These are phyloP conservation scores for Eucalyptus sp. DNA, from an alignment of 345 rosid genomes.

Conservation along the genomic window DNA sequence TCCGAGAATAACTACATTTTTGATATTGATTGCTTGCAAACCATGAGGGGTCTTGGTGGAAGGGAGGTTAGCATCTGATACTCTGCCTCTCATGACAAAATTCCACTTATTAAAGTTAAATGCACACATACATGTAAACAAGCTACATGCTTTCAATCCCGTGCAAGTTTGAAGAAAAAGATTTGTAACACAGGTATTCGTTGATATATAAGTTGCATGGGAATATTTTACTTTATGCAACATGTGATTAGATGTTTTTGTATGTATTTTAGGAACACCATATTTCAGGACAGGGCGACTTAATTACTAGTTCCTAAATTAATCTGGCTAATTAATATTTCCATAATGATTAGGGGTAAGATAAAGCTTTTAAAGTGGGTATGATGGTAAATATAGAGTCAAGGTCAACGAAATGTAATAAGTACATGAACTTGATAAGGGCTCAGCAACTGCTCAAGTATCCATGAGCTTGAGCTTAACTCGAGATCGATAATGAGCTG, in stretches of 20 bases:
- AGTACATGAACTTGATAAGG: background rate
- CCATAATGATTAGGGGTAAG: background rate
- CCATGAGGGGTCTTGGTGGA: conserved; percentile 81
- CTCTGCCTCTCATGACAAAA: background rate
- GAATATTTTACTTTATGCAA: background rate
- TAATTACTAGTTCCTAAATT: background rate
- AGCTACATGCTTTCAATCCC: background rate
- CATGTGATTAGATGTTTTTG: background rate
- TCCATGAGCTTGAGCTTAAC: background rate
- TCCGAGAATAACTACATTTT: conserved; percentile 71
- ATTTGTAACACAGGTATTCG: background rate
- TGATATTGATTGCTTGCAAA: conserved; percentile 92
- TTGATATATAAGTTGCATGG: background rate
- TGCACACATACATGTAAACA: background rate
- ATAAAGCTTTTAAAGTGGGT: background rate
- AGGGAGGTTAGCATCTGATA: conserved; percentile 48
- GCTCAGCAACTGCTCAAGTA: background rate
- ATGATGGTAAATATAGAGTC: background rate
- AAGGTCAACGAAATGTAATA: background rate
- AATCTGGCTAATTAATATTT: background rate
- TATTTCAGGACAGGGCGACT: background rate
- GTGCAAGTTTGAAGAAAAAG: background rate
- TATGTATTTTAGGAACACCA: background rate
- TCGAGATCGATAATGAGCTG: background rate
- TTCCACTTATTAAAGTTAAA: background rate